Evolutionary conservation across 2,329 filamentous ascomycete genomes (phyloP).

Genomic region (Aspergillus sojae): DNA sequence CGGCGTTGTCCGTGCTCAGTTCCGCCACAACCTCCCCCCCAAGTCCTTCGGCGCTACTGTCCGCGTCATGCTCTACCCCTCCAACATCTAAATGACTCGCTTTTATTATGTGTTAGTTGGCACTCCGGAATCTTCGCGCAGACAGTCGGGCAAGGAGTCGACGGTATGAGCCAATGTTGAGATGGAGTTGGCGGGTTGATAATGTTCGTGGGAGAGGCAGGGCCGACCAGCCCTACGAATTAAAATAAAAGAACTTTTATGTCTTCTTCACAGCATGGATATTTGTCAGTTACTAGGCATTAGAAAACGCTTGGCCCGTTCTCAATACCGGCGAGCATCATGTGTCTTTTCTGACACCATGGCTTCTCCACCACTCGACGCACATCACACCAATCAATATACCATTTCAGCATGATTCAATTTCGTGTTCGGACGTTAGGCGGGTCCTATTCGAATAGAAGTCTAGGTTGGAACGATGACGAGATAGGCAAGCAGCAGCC

Average conservation of each 20-base stretch:
- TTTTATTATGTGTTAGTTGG: conserved; percentile 38
- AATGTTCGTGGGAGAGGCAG: conserved; percentile 45
- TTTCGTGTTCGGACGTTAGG: not conserved
- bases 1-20: conserved; percentile 96
- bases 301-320: conserved; percentile 30
- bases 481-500: not conserved
- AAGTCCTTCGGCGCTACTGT: conserved; percentile 96
- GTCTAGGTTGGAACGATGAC: not conserved
- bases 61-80: conserved; percentile 97
- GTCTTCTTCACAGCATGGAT: conserved; percentile 32
- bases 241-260: conserved; percentile 36
- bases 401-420: conserved; percentile 29
- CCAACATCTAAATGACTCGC: conserved; percentile 76
- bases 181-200: conserved; percentile 44
- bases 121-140: conserved; percentile 40
- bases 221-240: conserved; percentile 43
- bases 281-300: conserved; percentile 30
- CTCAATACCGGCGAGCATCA: conserved; percentile 26
- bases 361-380: conserved; percentile 37
- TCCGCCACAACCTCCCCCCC: conserved; percentile 91
- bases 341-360: conserved; percentile 33
- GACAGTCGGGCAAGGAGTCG: conserved; percentile 42
- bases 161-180: conserved; percentile 42
- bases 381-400: conserved; percentile 41
- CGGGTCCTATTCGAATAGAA: not conserved